phyloP scores from a whole-genome alignment of 257 asterid species.

The Thymus quinquecostatus region DNA sequence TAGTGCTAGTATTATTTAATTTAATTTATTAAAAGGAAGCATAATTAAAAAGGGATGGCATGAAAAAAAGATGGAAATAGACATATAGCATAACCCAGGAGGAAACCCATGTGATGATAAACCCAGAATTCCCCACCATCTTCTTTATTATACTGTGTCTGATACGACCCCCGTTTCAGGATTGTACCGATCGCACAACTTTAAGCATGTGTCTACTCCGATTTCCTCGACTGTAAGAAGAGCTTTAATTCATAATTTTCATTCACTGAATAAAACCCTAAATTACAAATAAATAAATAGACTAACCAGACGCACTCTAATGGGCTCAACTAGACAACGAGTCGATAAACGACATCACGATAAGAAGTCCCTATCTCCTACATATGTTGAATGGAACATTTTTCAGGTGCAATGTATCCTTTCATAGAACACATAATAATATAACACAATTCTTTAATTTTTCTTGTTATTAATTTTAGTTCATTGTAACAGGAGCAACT shows the following conservation, averaged over 20 bases:
- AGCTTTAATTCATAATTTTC: no score
- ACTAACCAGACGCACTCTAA: no score
- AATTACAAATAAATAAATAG: no score
- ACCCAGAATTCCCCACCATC: conserved; percentile 27
- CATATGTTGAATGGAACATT: conserved; percentile 16
- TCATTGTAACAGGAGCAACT: neutral
- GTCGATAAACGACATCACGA: no score
- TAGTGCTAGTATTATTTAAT: no score
- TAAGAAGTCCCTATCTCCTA: conserved; percentile 17
- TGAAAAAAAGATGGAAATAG: neutral
- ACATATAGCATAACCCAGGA: conserved; percentile 4
- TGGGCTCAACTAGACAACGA: no score
- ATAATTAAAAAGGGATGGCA: neutral
- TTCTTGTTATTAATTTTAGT: neutral
- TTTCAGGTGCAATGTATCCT: conserved; percentile 28
- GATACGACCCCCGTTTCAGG: no score
- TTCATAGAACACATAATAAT: neutral
- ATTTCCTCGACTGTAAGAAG: no score
- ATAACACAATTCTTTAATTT: neutral
- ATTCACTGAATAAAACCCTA: no score
- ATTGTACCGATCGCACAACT: no score
- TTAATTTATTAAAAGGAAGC: no score
- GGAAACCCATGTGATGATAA: conserved; percentile 35
- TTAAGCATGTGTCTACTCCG: no score
- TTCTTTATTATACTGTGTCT: neutral